Evolutionary conservation across 1,139 yeast species (phyloP), one percentile per base, ranked within the genome.

Genomic region (Eremothecium cymbalariae): DNA sequence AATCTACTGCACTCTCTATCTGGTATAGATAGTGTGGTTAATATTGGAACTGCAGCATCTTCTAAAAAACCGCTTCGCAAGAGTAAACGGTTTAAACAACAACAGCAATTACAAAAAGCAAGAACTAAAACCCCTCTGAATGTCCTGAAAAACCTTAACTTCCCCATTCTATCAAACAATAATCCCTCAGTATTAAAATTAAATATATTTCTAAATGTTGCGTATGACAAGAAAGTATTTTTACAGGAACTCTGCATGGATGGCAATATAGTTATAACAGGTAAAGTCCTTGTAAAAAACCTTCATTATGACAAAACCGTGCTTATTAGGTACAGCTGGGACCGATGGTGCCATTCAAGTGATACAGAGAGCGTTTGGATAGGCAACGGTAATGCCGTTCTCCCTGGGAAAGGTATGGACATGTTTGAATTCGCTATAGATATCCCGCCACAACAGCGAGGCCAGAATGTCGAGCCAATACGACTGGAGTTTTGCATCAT

Each of bases 301-400:
- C 42, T 55, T 12, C 50, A 35, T 28, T 55, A 36, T 41, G 55
- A 54, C 37, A 55, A 55, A 34, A 42, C 49, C 12, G 59, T 55
- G 4, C 40, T 47, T 2, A 40, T 53, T 19, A 44, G 47, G 35
- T 55, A 55, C 37, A 53, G 59, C 6, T 48, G 54, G 48, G 45
- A 55, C 38, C 28, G 38, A 21, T 55, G 60, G 60, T 43, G 38
- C 8, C 46, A 56, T 7, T 36, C 37, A 5, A 48, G 42, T 18
- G 59, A 55, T 19, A 48, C 53, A 7, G 55, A 53, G 32, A 44
- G 56, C 31, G 47, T 53, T 15, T 55, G 51, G 48, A 41, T 51
- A 22, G 43, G 55, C 34, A 46, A 44, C 38, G 55, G 55, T 14
- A 50, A 51, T 20, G 45, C 48, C 8, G 38, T 53, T 4, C 36